Conservation (phyloP, 2,329 filamentous ascomycete genomes). For the Calonectria montana region DNA sequence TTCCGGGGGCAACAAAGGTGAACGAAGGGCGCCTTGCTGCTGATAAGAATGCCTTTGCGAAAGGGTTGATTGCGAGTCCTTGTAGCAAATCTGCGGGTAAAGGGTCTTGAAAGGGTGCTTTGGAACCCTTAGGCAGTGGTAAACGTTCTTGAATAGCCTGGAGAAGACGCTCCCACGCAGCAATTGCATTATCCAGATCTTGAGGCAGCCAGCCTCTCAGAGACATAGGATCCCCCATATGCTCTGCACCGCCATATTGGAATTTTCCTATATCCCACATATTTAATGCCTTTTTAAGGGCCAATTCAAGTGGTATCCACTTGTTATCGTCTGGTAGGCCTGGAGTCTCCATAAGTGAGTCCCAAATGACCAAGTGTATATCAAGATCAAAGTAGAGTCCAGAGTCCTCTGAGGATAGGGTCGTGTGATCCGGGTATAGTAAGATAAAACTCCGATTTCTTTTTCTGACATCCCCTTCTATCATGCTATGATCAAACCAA, state of each 20-base stretch:
- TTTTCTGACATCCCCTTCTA: not conserved
- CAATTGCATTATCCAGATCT: not conserved
- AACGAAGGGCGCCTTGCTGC: not conserved
- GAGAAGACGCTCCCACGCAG: not conserved
- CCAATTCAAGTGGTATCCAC: not conserved
- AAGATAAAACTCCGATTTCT: not conserved
- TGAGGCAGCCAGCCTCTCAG: not conserved
- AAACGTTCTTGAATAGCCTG: not conserved
- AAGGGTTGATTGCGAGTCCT: not conserved
- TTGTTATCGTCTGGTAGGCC: not conserved
- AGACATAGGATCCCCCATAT: not conserved
- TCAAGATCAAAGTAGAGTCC: not conserved
- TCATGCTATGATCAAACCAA: not conserved
- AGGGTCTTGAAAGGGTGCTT: not conserved
- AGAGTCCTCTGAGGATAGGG: not conserved
- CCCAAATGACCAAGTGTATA: not conserved
- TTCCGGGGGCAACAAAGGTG: not conserved
- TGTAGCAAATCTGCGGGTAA: not conserved
- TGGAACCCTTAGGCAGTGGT: not conserved
- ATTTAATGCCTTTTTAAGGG: not conserved
- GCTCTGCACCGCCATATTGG: not conserved
- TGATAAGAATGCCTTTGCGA: not conserved
- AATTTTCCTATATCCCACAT: not conserved
- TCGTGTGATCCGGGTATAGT: not conserved
- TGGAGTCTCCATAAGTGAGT: not conserved